Evolutionary conservation across 345 rosid genomes (phyloP), one percentile per base, ranked within the genome.

Genomic region (Orychophragmus violaceus): DNA sequence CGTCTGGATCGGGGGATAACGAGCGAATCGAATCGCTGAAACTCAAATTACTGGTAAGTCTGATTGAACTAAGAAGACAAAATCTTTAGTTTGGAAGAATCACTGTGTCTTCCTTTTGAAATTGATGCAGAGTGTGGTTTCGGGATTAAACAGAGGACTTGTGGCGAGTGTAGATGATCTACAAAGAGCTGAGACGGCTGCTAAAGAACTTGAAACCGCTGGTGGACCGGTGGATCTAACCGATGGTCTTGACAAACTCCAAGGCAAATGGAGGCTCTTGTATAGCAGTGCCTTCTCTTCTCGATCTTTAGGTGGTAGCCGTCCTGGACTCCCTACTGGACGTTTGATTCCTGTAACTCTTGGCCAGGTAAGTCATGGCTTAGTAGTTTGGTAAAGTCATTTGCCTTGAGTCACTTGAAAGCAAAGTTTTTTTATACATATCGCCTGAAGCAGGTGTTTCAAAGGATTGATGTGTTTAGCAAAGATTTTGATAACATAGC

Each of bases 201-300:
- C 93, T 21, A 92, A 89, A 69, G 89, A 84, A 64, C 79, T 92
- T 21, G 98, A 92, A 79, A 64, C 72, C 4, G 89, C 62, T 14
- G 88, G 84, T 71, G 88, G 93, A 72, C 77, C 60, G 0, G 89
- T 89, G 29, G 93, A 89, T 73, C 77, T 87, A 57, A 72, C 83
- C 0, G 36, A 36, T 13, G 72, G 75, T 75, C 72, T 92, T 2
- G 93, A 84, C 49, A 84, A 72, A 32, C 76, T 92, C 11, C 98
- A 89, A 82, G 98, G 98, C 25, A 84, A 78, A 53, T 92, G 96
- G 98, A 92, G 82, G 74, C 79, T 92, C 8, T 66, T 87, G 45
- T 92, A 85, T 68, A 92, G 98, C 79, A 92, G 96, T n/a, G 98
- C 95, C 9, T 92, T 92, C 82, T 89, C 96, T 0, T 84, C 92